Evolutionary conservation across 2,329 filamentous ascomycete genomes (phyloP).

Genomic region (Rhexocercosporidium sp.): DNA sequence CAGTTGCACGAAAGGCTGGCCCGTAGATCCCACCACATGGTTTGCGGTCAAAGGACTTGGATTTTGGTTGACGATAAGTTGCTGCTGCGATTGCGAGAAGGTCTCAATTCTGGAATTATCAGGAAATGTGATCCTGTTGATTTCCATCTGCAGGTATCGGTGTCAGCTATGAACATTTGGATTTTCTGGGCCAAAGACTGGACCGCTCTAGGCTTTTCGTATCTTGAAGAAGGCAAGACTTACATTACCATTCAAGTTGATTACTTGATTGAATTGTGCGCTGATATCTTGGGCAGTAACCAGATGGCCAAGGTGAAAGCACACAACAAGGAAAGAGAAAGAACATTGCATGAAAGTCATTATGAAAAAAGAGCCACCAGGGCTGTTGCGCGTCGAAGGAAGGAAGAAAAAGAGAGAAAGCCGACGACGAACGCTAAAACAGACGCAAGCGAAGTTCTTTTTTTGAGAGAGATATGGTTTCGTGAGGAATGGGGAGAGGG

Average conservation of each 20-base stretch:
- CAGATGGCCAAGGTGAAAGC: slow-evolving; percentile 19
- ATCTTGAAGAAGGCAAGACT: background rate
- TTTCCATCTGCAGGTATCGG: slow-evolving; percentile 20
- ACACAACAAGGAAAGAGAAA: slow-evolving; percentile 22
- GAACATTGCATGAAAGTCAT: slow-evolving; percentile 19
- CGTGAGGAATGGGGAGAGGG: background rate
- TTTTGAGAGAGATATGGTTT: slow-evolving; percentile 1
- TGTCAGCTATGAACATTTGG: background rate
- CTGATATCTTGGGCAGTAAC: slow-evolving; percentile 23
- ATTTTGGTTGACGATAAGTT: slow-evolving; percentile 29
- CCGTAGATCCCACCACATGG: slow-evolving; percentile 28
- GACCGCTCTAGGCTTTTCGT: no score
- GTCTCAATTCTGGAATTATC: slow-evolving; percentile 29
- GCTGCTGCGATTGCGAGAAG: slow-evolving; percentile 27
- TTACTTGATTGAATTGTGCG: slow-evolving; percentile 27
- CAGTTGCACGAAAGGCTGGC: slow-evolving; percentile 27
- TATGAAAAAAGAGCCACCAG: slow-evolving; percentile 28
- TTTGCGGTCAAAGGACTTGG: slow-evolving; percentile 22
- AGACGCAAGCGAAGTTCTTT: background rate
- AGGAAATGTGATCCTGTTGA: slow-evolving; percentile 26
- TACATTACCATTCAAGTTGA: slow-evolving; percentile 32
- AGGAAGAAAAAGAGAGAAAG: slow-evolving; percentile 20
- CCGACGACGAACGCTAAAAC: slow-evolving; percentile 2
- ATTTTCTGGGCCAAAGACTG: background rate
- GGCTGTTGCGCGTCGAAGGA: slow-evolving; percentile 20